Evolutionary conservation across 1,284 basidiomycete species (phyloP).

Genomic region (Papiliotrema fonsecae): DNA sequence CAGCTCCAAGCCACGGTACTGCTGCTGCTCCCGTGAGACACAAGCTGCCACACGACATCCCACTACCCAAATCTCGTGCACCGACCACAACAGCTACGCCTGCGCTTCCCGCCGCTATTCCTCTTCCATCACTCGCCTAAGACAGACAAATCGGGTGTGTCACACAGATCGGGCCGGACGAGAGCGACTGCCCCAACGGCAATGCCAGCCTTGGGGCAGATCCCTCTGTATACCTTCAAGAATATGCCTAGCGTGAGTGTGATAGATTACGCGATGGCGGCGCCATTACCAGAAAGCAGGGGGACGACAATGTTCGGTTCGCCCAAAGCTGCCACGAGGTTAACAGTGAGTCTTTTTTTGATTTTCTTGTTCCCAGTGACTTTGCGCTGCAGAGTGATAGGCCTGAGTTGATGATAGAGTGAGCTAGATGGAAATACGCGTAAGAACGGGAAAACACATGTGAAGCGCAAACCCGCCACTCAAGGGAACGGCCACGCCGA

Average conservation of each 20-base stretch:
- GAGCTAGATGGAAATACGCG: conserved; percentile 1
- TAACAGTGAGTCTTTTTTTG: background rate
- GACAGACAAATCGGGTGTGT: background rate
- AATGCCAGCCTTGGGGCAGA: background rate
- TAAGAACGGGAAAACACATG: background rate
- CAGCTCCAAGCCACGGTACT: background rate
- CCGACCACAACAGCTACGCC: background rate
- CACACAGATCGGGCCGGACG: background rate
- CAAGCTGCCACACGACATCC: background rate
- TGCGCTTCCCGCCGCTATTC: background rate
- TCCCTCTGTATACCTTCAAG: background rate
- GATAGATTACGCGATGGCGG: conserved; percentile 18
- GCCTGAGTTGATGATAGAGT: background rate
- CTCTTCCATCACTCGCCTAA: conserved; percentile 1
- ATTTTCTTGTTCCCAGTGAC: background rate
- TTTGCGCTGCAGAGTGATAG: background rate
- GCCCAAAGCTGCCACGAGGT: background rate
- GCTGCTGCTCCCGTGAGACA: background rate
- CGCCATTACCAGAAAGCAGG: conserved; percentile 16
- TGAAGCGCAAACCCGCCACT: conserved; percentile 6
- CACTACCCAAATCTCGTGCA: background rate
- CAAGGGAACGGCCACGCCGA: background rate
- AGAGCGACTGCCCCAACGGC: background rate
- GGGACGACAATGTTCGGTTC: conserved; percentile 12
- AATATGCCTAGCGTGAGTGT: conserved; percentile 14